Evolutionary conservation across 2,329 filamentous ascomycete genomes (phyloP).

Genomic region (Ploettnerulaceae sp.): DNA sequence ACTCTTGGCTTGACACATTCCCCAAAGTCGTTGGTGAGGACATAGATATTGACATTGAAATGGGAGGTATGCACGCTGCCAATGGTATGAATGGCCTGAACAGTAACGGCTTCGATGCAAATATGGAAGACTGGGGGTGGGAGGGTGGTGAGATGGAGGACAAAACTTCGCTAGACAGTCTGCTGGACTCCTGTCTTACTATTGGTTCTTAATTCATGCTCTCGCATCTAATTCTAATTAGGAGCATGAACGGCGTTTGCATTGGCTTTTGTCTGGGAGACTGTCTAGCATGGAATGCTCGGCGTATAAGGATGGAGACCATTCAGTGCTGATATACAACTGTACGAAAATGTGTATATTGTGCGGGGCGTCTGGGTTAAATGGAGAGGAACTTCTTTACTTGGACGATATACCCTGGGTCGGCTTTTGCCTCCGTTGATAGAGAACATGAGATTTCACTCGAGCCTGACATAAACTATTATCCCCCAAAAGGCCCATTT

Average conservation of each 20-base stretch:
- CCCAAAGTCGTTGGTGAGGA: conserved; percentile 32
- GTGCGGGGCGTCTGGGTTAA: conserved; percentile 17
- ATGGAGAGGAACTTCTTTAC: conserved; percentile 19
- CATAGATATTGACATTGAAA: conserved; percentile 35
- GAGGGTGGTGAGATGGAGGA: conserved; percentile 53
- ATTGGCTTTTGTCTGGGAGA: conserved; percentile 12
- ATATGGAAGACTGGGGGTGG: conserved; percentile 59
- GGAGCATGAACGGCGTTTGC: conserved; percentile 22
- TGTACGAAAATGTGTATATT: conserved; percentile 24
- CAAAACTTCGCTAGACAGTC: conserved; percentile 47
- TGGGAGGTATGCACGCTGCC: conserved; percentile 35
- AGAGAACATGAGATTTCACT: no score
- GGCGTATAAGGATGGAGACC: conserved; percentile 15
- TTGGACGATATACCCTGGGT: conserved; percentile 30
- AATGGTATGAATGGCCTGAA: conserved; percentile 46
- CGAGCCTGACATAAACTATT: no score
- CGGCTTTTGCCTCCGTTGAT: neutral
- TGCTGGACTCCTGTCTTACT: conserved; percentile 41
- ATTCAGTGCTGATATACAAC: conserved; percentile 16
- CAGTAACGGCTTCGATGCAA: conserved; percentile 46
- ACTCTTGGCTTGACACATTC: conserved; percentile 39
- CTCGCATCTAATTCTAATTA: neutral
- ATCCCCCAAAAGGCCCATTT: no score
- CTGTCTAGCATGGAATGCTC: conserved; percentile 21
- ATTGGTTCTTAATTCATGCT: conserved; percentile 23